phyloP scores from a whole-genome alignment of 2,329 filamentous ascomycete species.

The Penicillium occitanis region DNA sequence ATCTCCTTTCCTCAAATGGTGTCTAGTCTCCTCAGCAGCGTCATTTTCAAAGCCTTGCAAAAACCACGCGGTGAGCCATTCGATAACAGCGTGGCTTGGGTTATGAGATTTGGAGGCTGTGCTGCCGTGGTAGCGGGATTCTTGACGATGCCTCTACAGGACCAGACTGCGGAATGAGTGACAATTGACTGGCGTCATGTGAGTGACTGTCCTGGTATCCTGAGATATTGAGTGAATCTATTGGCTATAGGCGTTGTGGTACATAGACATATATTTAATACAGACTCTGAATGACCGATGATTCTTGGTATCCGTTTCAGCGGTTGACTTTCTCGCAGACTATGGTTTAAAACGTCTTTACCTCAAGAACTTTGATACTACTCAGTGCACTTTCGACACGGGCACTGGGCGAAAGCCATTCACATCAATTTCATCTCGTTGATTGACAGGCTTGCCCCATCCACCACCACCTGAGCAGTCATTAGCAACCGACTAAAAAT shows the following conservation, averaged over 20 bases:
- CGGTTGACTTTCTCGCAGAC: not conserved
- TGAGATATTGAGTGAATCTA: not conserved
- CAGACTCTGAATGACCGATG: too few species aligned
- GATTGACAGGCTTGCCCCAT: slow-evolving; percentile 16
- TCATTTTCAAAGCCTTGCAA: slow-evolving; percentile 81
- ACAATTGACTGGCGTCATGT: not conserved
- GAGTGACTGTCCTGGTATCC: not conserved
- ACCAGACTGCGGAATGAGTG: not conserved
- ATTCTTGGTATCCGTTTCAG: not conserved
- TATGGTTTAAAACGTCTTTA: not conserved
- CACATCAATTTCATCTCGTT: slow-evolving; percentile 1
- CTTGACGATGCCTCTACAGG: slow-evolving; percentile 54
- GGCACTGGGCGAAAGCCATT: slow-evolving; percentile 5
- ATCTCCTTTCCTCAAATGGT: slow-evolving; percentile 90
- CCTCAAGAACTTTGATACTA: not conserved
- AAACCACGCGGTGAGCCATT: slow-evolving; percentile 81
- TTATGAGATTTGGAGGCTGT: slow-evolving; percentile 77
- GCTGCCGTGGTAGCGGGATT: slow-evolving; percentile 75
- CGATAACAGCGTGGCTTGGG: slow-evolving; percentile 82
- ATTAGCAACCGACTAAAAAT: slow-evolving; percentile 3
- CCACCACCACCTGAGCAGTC: slow-evolving; percentile 17
- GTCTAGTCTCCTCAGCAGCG: slow-evolving; percentile 77
- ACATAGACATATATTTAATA: not conserved
- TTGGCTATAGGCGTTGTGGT: not conserved
- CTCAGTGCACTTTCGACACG: not conserved